A percentile compares a stretch with the other conserved stretches of the same genome.
phyloP scores from a whole-genome alignment of 331 rosid genomes.

The Quercus tomentella region DNA sequence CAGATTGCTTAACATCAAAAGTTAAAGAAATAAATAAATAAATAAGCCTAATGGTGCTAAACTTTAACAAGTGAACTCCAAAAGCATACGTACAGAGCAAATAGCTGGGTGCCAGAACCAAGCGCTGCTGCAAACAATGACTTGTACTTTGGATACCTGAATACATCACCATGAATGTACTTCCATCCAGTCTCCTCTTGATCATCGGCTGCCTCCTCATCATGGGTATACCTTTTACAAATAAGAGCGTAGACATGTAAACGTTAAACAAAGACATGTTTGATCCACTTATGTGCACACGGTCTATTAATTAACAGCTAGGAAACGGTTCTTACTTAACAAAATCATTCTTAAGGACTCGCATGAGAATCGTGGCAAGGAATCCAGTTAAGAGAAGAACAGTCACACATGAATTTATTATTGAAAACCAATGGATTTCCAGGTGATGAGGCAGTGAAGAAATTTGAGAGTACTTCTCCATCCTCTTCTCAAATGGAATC shows the following conservation, averaged over 20 bases:
- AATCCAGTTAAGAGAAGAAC: slow-evolving; percentile 46
- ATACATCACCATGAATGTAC: slow-evolving; percentile 50
- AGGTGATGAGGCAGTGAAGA: slow-evolving; percentile 28
- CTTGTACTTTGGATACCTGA: slow-evolving; percentile 46
- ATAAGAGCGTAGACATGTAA: not conserved
- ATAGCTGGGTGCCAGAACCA: slow-evolving; percentile 52
- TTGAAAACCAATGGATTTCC: slow-evolving; percentile 52
- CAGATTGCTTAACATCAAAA: slow-evolving; percentile 8
- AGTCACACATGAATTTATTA: slow-evolving; percentile 41
- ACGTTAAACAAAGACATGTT: not conserved
- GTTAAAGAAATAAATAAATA: not conserved
- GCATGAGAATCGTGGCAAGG: slow-evolving; percentile 49
- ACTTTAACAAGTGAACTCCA: slow-evolving; percentile 12
- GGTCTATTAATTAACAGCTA: not conserved
- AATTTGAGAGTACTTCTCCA: slow-evolving; percentile 49
- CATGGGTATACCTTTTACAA: slow-evolving; percentile 34
- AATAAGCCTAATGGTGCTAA: not conserved
- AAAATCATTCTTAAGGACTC: slow-evolving; percentile 44
- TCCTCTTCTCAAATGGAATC: slow-evolving; percentile 43
- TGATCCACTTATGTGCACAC: not conserved
- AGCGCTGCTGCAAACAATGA: slow-evolving; percentile 51
- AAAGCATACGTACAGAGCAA: slow-evolving; percentile 38
- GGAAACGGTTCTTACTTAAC: slow-evolving; percentile 33
- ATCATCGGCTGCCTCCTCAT: slow-evolving; percentile 46
- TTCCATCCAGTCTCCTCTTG: slow-evolving; percentile 56